Percentiles rank a stretch among this genome's conserved stretches.
Conservation (phyloP, 2,329 filamentous ascomycete species). For the Botrytis hyacinthi region DNA sequence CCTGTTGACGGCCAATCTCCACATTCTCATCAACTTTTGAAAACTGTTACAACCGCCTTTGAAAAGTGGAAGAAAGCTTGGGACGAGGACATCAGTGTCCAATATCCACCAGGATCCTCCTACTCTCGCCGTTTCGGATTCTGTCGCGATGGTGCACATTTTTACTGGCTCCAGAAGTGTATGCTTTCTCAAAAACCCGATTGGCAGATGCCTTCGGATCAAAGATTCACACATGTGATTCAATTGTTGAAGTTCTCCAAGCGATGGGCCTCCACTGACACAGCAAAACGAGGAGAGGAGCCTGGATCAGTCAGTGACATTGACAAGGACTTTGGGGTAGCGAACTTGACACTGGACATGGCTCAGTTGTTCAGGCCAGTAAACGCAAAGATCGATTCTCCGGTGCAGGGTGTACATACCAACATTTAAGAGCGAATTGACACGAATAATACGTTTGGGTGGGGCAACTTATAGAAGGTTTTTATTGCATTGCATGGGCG, state of each 20-base stretch:
- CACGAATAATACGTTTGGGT: conserved; percentile 27
- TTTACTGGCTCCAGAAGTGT: conserved; percentile 68
- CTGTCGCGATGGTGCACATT: conserved; percentile 69
- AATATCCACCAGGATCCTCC: conserved; percentile 59
- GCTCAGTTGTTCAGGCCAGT: conserved; percentile 65
- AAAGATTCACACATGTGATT: conserved; percentile 60
- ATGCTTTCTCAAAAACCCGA: conserved; percentile 61
- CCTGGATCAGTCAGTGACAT: conserved; percentile 67
- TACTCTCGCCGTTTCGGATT: conserved; percentile 63
- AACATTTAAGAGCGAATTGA: conserved; percentile 29
- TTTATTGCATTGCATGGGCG: conserved; percentile 22
- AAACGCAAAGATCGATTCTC: conserved; percentile 45
- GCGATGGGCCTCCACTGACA: conserved; percentile 60
- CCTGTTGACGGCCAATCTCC: conserved; percentile 42
- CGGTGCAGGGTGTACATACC: conserved; percentile 37
- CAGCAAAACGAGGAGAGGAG: conserved; percentile 63
- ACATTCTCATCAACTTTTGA: conserved; percentile 48
- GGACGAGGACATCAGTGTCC: conserved; percentile 66
- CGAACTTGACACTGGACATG: conserved; percentile 68
- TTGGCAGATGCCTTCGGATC: conserved; percentile 55
- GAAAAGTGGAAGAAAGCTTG: conserved; percentile 71
- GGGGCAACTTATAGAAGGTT: conserved; percentile 19
- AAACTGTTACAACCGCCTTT: conserved; percentile 53
- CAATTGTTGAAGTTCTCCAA: conserved; percentile 59
- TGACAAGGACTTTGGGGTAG: conserved; percentile 62